These are phyloP conservation scores for Carex arenaria DNA, from an alignment of 202 grass and related monocot genomes.

Conservation along the genomic window DNA sequence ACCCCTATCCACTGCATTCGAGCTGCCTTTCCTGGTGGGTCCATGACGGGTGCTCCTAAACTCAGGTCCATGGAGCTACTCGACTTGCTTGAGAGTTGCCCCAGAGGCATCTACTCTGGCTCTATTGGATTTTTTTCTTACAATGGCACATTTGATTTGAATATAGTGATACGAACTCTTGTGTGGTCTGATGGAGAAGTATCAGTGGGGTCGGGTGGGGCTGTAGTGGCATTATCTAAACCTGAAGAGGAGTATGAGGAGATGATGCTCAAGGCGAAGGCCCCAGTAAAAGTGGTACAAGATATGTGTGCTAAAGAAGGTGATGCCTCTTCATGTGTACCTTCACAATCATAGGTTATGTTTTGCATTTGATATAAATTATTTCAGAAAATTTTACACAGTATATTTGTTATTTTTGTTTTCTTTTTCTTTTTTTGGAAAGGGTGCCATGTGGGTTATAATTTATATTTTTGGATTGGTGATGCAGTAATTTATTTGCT, in stretches of 20 bases:
- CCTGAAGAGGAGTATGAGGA: conserved; percentile 71
- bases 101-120: conserved; percentile 89
- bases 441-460: background rate
- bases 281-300: conserved; percentile 55
- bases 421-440: background rate
- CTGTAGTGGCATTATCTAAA: conserved; percentile 58
- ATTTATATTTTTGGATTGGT: conserved; percentile 4
- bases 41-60: conserved; percentile 95
- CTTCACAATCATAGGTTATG: background rate
- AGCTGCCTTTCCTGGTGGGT: conserved; percentile 92
- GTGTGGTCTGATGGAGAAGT: conserved; percentile 59
- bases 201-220: conserved; percentile 67
- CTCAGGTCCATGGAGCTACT: conserved; percentile 93
- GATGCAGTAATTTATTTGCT: background rate
- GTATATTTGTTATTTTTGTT: background rate
- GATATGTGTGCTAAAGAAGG: conserved; percentile 28
- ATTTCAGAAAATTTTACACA: conserved; percentile 2
- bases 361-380: background rate
- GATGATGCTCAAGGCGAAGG: conserved; percentile 89
- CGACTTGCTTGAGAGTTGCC: conserved; percentile 64
- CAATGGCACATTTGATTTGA: conserved; percentile 76
- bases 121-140: conserved; percentile 91
- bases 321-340: conserved; percentile 6
- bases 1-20: conserved; percentile 63
- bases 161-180: conserved; percentile 77